Conservation (phyloP, 176 grass and related monocot species). For the Neostapfia colusana region DNA sequence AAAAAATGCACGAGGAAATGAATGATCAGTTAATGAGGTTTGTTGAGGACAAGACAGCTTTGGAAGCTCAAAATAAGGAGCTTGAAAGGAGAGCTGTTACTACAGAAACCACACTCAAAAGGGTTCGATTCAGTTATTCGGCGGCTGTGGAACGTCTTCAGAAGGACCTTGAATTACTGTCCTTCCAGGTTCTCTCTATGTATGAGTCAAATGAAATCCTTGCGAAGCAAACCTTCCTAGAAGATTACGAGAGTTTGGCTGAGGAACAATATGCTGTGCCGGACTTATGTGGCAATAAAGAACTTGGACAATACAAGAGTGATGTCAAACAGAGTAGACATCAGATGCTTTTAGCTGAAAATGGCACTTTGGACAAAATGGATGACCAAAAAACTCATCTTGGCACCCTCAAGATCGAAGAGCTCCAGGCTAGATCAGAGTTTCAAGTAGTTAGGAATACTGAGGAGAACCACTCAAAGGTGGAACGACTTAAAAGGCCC, state of each 20-base stretch:
- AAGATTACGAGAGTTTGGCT: constrained; percentile 50
- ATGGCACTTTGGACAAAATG: constrained; percentile 35
- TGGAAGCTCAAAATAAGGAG: constrained; percentile 84
- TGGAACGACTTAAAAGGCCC: constrained; percentile 26
- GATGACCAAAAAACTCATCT: constrained; percentile 46
- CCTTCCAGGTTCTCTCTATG: constrained; percentile 97
- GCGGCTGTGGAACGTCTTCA: constrained; percentile 79
- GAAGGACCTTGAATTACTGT: constrained; percentile 94
- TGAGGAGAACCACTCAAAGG: constrained; percentile 39
- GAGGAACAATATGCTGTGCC: constrained; percentile 45
- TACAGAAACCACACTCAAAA: constrained; percentile 80
- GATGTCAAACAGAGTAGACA: constrained; percentile 28
- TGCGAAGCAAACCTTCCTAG: constrained; percentile 72
- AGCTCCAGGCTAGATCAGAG: constrained; percentile 45
- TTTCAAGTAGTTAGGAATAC: constrained; percentile 34
- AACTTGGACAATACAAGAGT: constrained; percentile 35
- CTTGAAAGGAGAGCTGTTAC: constrained; percentile 80
- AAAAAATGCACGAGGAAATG: constrained; percentile 89
- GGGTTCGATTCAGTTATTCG: constrained; percentile 88
- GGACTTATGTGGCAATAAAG: constrained; percentile 33
- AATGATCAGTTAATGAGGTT: constrained; percentile 72
- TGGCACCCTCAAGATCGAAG: constrained; percentile 40
- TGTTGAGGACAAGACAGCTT: constrained; percentile 65
- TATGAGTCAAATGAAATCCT: constrained; percentile 90
- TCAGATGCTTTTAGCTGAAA: constrained; percentile 29